These are phyloP conservation scores for Botryotinia calthae DNA, from an alignment of 2,329 filamentous ascomycete species.

Conservation along the genomic window DNA sequence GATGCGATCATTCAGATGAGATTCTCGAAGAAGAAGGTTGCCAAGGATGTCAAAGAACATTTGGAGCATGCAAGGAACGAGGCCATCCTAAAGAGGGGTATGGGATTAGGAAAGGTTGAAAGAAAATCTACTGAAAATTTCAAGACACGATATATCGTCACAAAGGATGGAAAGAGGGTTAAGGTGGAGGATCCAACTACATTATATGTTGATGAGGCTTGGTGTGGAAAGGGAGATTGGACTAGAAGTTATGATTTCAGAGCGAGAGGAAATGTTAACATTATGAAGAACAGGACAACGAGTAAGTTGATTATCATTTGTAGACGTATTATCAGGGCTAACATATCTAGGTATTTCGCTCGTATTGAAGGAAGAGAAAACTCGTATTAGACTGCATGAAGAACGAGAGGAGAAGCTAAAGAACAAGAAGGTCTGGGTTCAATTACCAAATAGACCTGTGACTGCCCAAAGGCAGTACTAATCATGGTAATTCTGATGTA, in stretches of 20 bases:
- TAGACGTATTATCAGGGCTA: conserved; percentile 17
- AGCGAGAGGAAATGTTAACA: conserved; percentile 68
- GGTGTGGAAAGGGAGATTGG: conserved; percentile 74
- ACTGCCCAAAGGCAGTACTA: conserved; percentile 86
- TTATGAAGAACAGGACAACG: conserved; percentile 69
- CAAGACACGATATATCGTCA: conserved; percentile 58
- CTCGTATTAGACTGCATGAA: conserved; percentile 74
- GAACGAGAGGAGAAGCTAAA: conserved; percentile 75
- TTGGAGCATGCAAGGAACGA: conserved; percentile 78
- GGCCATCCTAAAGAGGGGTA: conserved; percentile 76
- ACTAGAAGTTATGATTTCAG: conserved; percentile 62
- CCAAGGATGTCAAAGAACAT: conserved; percentile 74
- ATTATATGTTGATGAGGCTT: conserved; percentile 89
- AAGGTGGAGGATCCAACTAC: conserved; percentile 70
- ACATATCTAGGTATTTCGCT: conserved; percentile 63
- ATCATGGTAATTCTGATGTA: conserved; percentile 64
- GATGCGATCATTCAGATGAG: conserved; percentile 94
- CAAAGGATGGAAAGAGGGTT: conserved; percentile 72
- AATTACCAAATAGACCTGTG: conserved; percentile 81
- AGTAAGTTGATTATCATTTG: conserved; percentile 52
- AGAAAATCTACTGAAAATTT: conserved; percentile 34
- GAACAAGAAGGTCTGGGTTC: conserved; percentile 78
- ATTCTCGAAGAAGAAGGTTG: conserved; percentile 91
- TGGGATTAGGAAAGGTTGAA: conserved; percentile 65
- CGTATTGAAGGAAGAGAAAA: conserved; percentile 90